Evolutionary conservation across 2,329 filamentous ascomycete genomes (phyloP), one percentile per base, ranked within the genome.

Genomic region (Colletotrichum sp.): DNA sequence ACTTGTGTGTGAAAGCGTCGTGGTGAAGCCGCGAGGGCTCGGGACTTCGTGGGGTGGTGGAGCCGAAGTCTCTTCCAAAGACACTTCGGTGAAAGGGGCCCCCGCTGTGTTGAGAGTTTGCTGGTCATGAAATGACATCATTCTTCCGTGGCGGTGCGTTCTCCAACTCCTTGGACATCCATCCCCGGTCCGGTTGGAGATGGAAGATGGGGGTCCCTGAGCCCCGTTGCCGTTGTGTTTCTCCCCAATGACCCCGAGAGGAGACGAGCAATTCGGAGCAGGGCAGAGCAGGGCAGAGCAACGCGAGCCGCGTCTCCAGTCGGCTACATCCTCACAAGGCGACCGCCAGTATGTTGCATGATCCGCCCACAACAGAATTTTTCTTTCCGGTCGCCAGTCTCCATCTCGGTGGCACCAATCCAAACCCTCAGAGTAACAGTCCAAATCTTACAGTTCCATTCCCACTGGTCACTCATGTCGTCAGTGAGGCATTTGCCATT

Each of bases 401-500:
- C 74, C 74, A 69, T 76, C 39, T 26, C 15, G 60, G 70, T 69
- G 59, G 64, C 65, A 74, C 70, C 64, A 60, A 28, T 16, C 39
- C 60, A 73, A 69, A 52, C 64, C 59, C 30, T 55, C 44, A 76
- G 32, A 64, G 64, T 60, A 30, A 64, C 44, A 69, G 49, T 44
- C 65, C 28, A 36, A 36, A 65, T 49, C 28, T 21, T 52, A 18
- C 24, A 65, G 70, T 64, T 59, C 74, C 74, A 76, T 76, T 74
- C 44, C 28, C 26, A 68, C 70, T 76, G 74, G 74, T 64, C 49
- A 66, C 34, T 32, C 8, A 60, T 69, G 70, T 65, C 70, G 74
- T 76, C 70, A 69, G 24, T 74, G 74, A 76, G 64, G 74, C 28
- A 76, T 69, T 73, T 73, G 74, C 49, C 70, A 49, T 69, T 65